A percentile compares a stretch with the other conserved stretches of the same genome.
Conservation (phyloP, 805 yeast species). For the Lachancea fermentati region DNA sequence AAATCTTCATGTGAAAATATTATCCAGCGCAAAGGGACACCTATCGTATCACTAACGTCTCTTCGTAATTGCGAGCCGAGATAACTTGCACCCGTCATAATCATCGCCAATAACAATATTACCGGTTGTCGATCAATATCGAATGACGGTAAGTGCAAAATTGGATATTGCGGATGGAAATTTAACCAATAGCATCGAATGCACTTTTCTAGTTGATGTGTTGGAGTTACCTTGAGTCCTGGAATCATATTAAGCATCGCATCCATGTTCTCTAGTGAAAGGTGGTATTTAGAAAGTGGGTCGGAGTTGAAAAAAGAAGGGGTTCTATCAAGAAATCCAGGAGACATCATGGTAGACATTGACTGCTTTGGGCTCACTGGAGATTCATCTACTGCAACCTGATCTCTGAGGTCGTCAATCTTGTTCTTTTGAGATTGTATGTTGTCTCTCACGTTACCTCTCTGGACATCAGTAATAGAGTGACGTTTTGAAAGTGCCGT, state of each 20-base stretch:
- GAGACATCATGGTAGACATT: neutral
- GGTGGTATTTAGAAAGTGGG: constrained; percentile 16
- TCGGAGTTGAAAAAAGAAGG: constrained; percentile 22
- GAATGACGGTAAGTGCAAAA: constrained; percentile 44
- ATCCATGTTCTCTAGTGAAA: constrained; percentile 14
- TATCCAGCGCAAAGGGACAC: constrained; percentile 55
- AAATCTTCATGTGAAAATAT: constrained; percentile 68
- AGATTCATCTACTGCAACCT: constrained; percentile 1
- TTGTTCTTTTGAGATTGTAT: constrained; percentile 17
- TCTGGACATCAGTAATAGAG: neutral
- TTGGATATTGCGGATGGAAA: constrained; percentile 51
- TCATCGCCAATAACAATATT: constrained; percentile 48
- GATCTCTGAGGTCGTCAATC: constrained; percentile 14
- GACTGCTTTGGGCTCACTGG: neutral
- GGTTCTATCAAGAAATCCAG: neutral
- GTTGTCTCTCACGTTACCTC: constrained; percentile 14
- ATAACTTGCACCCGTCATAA: constrained; percentile 49
- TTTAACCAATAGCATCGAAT: constrained; percentile 44
- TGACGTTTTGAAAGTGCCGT: neutral
- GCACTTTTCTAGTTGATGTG: constrained; percentile 14
- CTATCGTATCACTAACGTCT: constrained; percentile 31
- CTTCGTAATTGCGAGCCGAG: constrained; percentile 25
- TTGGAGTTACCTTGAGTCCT: constrained; percentile 16
- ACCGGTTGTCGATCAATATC: constrained; percentile 47
- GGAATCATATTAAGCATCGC: constrained; percentile 15